Base-by-base conservation (phyloP, 345 rosid species). In the Balakata baccata region DNA sequence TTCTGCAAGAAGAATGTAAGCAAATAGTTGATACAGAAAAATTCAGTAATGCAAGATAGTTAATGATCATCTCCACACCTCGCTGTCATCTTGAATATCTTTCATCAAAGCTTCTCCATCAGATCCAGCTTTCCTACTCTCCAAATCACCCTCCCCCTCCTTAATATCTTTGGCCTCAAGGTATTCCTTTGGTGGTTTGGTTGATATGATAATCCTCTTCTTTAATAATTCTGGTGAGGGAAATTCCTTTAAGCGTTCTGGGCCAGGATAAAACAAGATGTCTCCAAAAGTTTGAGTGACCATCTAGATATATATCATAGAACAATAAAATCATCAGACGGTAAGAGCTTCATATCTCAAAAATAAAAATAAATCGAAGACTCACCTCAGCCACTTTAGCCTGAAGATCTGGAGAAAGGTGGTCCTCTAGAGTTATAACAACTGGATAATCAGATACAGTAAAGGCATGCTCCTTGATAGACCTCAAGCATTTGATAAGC, bases 391-490 rank as follows among this genome's bases (percentile, higher is more conserved):
- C 97, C 29, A 89, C 97, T 92, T 92, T 89, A 53, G 93, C 89
- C 79, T 90, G 98, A 69, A 92, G 97, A 61, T 88, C 79, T 45
- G 92, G 82, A 61, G 93, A 89, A 52, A 95, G 96, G 75, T 95
- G 99, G 85, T 95, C 99, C 89, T 95, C 99, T 45, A 92, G 87
- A 78, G 99, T 95, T 70, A 92, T 89, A 77, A 92, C 85, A 71
- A 95, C 94, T 10, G 98, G 97, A 77, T 88, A 92, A 3, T 94
- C 96, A 69, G 94, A 95, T 64, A 84, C 90, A 75, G 72, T 69
- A 75, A 94, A 94, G 5, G 99, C 98, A 77, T 92, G 58, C 17
- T 85, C 88, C 83, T 79, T 87, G 63, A 95, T 95, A 65, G 97
- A 89, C 72, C 50, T 83, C 72, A 95, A 71, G 82, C 99, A 92